These are phyloP conservation scores for Psidium guajava DNA, from an alignment of 345 rosid species.

Conservation along the genomic window DNA sequence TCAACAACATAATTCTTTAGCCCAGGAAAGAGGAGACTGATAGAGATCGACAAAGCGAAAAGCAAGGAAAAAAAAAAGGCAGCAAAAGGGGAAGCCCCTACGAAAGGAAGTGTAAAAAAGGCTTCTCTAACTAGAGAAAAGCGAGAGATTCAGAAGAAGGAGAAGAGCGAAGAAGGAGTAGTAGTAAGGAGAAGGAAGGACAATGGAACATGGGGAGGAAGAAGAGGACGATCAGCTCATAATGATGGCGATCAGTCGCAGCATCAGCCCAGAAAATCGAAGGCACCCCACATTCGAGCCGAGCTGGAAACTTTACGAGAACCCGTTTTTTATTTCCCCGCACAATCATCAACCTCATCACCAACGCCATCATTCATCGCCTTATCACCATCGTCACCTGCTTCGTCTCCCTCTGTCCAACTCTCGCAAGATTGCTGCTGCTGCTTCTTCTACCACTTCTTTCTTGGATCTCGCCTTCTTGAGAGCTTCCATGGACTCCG, in stretches of 20 bases:
- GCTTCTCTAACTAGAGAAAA: not conserved
- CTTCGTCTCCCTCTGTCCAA: slow-evolving; percentile 13
- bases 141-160: slow-evolving; percentile 1
- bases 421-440: slow-evolving; percentile 15
- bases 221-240: not conserved
- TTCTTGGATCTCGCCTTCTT: slow-evolving; percentile 33
- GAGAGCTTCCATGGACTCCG: slow-evolving; percentile 3
- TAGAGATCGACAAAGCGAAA: not conserved
- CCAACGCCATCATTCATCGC: slow-evolving; percentile 13
- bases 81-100: not conserved
- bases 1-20: not conserved
- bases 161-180: not conserved
- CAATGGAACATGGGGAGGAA: not conserved
- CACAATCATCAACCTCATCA: slow-evolving; percentile 40
- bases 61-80: not conserved
- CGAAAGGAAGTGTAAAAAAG: not conserved
- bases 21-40: not conserved
- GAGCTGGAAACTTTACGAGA: slow-evolving; percentile 9
- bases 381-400: slow-evolving; percentile 9
- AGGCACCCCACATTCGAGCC: slow-evolving; percentile 3
- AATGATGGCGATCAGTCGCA: slow-evolving; percentile 37
- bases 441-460: slow-evolving; percentile 12
- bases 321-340: not conserved
- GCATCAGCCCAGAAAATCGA: not conserved
- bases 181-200: not conserved